These are phyloP conservation scores for Wickerhamiella brachini DNA, from an alignment of 805 yeast species.

Conservation along the genomic window DNA sequence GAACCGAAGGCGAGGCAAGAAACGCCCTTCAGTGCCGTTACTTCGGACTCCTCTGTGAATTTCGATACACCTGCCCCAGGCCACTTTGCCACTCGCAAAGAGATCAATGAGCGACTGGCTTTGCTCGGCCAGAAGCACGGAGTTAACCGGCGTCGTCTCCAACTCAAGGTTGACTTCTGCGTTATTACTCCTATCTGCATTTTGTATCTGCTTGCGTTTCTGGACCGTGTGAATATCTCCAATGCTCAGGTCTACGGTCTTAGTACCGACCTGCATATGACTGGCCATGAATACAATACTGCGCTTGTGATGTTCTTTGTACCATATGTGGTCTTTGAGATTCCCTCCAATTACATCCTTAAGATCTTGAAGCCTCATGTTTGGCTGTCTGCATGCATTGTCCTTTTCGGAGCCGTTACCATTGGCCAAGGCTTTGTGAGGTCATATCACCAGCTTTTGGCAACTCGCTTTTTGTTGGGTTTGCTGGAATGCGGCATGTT, in stretches of 20 bases:
- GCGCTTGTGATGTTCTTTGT: slow-evolving; percentile 60
- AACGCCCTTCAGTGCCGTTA: background rate
- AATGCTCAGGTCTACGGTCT: slow-evolving; percentile 69
- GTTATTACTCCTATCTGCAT: slow-evolving; percentile 68
- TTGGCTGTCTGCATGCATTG: slow-evolving; percentile 47
- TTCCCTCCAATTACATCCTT: slow-evolving; percentile 48
- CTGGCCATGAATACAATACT: slow-evolving; percentile 46
- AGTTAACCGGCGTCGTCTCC: slow-evolving; percentile 40
- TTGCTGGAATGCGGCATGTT: slow-evolving; percentile 57
- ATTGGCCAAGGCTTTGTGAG: slow-evolving; percentile 53
- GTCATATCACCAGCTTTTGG: slow-evolving; percentile 44
- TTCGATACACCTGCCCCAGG: background rate
- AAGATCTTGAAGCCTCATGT: slow-evolving; percentile 48
- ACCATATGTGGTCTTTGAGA: slow-evolving; percentile 51
- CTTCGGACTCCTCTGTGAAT: background rate
- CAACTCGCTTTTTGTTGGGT: slow-evolving; percentile 54
- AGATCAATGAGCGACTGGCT: background rate
- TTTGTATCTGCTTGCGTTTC: slow-evolving; percentile 59
- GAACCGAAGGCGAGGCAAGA: background rate
- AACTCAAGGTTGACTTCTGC: slow-evolving; percentile 53
- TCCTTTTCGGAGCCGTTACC: slow-evolving; percentile 49
- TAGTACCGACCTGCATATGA: slow-evolving; percentile 37
- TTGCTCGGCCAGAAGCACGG: slow-evolving; percentile 33
- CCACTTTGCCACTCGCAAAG: background rate
- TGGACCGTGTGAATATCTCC: slow-evolving; percentile 72